phyloP scores from a whole-genome alignment of 2,329 filamentous ascomycete species.

The Paraphoma sp. region DNA sequence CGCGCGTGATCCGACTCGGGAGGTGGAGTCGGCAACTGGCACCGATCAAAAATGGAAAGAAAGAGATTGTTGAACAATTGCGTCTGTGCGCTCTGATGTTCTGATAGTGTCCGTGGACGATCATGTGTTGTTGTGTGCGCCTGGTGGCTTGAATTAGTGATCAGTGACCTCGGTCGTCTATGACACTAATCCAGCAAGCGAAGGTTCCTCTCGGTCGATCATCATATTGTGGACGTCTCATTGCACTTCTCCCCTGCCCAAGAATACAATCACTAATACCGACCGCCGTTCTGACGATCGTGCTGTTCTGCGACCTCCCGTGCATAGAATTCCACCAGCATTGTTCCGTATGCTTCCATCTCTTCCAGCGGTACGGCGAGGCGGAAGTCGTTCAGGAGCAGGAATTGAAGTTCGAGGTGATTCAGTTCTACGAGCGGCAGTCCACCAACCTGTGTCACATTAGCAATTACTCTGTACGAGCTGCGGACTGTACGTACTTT shows the following conservation, averaged over 20 bases:
- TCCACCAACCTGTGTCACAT: slow-evolving; percentile 78
- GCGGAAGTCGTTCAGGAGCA: slow-evolving; percentile 94
- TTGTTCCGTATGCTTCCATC: slow-evolving; percentile 94
- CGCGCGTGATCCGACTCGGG: slow-evolving; percentile 5
- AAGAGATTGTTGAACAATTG: not conserved
- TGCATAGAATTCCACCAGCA: slow-evolving; percentile 98
- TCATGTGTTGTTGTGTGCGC: not conserved
- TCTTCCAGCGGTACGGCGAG: slow-evolving; percentile 93
- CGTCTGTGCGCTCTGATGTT: not conserved
- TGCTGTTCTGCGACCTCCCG: slow-evolving; percentile 80
- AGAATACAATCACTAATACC: slow-evolving; percentile 8
- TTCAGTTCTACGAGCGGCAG: slow-evolving; percentile 92
- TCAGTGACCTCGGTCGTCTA: not conserved
- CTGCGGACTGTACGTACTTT: slow-evolving; percentile 69
- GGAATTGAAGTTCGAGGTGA: slow-evolving; percentile 93
- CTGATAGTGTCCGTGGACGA: not conserved
- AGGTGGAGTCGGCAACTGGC: not conserved
- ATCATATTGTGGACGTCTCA: too few relatives aligned
- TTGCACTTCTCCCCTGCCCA: not conserved
- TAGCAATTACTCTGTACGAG: slow-evolving; percentile 6
- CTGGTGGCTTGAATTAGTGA: not conserved
- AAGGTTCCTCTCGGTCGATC: too few relatives aligned
- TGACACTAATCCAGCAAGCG: not conserved
- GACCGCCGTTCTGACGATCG: slow-evolving; percentile 31
- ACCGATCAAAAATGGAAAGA: not conserved